Base-by-base conservation (phyloP, 2,329 filamentous ascomycete species). In the Clarireedia homoeocarpa region DNA sequence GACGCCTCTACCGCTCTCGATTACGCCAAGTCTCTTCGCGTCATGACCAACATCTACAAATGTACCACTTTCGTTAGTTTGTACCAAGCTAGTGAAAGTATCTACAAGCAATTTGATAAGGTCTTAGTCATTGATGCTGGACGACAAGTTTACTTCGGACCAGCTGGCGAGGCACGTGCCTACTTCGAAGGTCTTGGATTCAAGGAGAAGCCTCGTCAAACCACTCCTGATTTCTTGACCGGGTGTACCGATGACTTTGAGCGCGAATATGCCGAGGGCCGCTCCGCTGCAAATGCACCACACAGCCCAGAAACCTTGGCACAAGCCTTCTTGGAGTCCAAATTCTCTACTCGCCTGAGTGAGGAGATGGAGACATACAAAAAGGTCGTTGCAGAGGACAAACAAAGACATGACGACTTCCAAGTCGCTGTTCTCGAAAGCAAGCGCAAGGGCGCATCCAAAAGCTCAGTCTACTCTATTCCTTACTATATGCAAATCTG, bases 401-500 rank as follows among this genome's bases (percentile, higher is more conserved):
- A 83, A 63, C 77, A 84, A 15, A 78, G 83, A 51, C 82, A 89
- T 65, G 82, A 90, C 12, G 88, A 94, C 62, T 95, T 95, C 73
- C 80, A 84, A 62, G 73, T 79, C 1, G 89, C 90, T 3, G 86
- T 94, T 52, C 77, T 74, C 55, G 88, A 95, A 66, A 84, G 85
- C 69, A 95, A 95, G 75, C 84, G 88, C 10, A 84, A 85, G 54
- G 80, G 84, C 6, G 86, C 89, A 0, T 74, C 78, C 0, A 82
- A 84, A 65, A 83, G 81, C 56, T 92, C 88, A 0, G 86, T 92
- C 36, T 95, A 95, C 72, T 85, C 84, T 1, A 86, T 91, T 53
- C 89, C 89, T 0, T 94, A 94, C 72, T 83, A 91, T 61, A 75
- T 89, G 1, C 91, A 95, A 69, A 78, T 94, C 23, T 91, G 85